phyloP scores from a whole-genome alignment of 345 rosid species.

The Eucalyptus grandis region DNA sequence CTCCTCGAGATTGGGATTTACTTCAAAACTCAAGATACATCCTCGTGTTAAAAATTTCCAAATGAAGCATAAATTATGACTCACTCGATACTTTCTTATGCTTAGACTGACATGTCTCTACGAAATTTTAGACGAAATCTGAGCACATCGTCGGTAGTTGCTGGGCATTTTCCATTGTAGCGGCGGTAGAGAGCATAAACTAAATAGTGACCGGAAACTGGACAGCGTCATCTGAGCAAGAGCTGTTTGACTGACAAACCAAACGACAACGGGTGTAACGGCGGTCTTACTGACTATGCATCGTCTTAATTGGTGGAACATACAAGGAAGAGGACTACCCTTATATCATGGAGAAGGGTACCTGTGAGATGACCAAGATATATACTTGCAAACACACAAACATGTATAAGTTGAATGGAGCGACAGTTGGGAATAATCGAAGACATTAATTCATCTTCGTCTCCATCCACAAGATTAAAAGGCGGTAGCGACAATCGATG shows the following conservation, averaged over 20 bases:
- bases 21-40: neutral
- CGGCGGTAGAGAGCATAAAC: constrained; percentile 52
- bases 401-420: neutral
- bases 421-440: neutral
- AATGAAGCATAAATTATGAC: neutral
- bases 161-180: constrained; percentile 55
- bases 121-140: neutral
- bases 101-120: neutral
- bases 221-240: constrained; percentile 40
- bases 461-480: constrained; percentile 6
- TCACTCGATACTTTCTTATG: neutral
- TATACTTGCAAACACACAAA: neutral
- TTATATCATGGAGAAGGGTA: constrained; percentile 41
- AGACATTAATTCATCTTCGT: neutral
- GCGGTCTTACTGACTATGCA: constrained; percentile 50
- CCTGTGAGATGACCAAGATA: constrained; percentile 28
- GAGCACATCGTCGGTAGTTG: constrained; percentile 13
- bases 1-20: constrained; percentile 3
- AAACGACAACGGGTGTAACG: constrained; percentile 36
- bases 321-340: constrained; percentile 52
- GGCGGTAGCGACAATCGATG: constrained; percentile 25
- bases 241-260: constrained; percentile 28
- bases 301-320: constrained; percentile 28
- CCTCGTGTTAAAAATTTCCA: accelerated
- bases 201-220: constrained; percentile 41